Evolutionary conservation across 2,329 filamentous ascomycete species (phyloP), one percentile per base, ranked within the genome.

Genomic region (Colletotrichum aenigma): DNA sequence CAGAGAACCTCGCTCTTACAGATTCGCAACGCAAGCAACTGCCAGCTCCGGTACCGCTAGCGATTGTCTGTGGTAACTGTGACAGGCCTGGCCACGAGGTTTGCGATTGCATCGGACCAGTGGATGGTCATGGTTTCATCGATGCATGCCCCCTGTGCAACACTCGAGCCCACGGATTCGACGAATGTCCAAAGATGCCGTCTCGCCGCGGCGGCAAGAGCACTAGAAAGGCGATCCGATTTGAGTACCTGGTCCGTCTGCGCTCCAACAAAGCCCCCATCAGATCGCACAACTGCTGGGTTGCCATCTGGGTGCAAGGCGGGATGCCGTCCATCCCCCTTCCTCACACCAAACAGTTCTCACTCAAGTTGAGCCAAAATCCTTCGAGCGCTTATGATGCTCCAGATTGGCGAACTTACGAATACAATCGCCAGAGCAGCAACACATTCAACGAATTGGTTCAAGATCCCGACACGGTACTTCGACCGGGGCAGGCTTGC

Each of bases 141-240:
- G 26, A 24, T 6, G 71, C 71, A 32, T 74, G 71, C 58, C 67
- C 71, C 3, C 24, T 71, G 2, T 74, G 71, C 38, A 74, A 74
- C 32, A 56, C 48, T 26, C 28, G 24, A 6, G 32, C 34, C 6
- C 71, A 74, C n/a, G 9, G 15, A 7, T 71, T 61, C 21, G 43
- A 71, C 6, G 30, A 26, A 2, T 74, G 71, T 30, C 3, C 4
- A 13, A 15, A 26, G 26, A 7, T 58, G 24, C 21, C 21, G 3
- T 26, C 55, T 16, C 7, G 26, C 55, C 21, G 68, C 9, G 12
- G 7, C 7, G 15, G 38, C 34, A 28, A 48, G 12, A 26, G 21
- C 18, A 58, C 15, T 15, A 48, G 8, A 7, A 7, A 7, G 32
- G 4, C 9, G 30, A 34, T 24, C 24, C 58, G 28, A n/a, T 74